Percentiles rank a stretch among this genome's conserved stretches.
phyloP scores from a whole-genome alignment of 2,329 filamentous ascomycete species.

The Xylariales sp. region DNA sequence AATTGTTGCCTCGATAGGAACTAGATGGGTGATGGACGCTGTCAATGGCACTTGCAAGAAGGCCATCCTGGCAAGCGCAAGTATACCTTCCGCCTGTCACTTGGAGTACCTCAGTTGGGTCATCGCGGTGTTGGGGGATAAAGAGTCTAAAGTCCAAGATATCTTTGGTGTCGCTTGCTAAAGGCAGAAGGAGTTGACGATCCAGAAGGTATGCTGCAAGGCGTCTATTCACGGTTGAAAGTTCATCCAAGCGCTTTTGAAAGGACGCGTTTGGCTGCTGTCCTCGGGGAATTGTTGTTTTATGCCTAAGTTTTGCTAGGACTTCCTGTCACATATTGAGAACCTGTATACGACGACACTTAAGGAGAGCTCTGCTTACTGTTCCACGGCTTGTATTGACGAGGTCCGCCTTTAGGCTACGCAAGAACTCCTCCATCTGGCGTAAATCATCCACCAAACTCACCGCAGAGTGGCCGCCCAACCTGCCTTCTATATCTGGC shows the following conservation, averaged over 20 bases:
- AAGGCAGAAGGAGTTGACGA: background rate
- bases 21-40: too few relatives aligned
- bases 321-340: background rate
- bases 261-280: background rate
- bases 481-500: background rate
- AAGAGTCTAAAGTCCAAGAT: too few relatives aligned
- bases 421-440: background rate
- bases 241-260: background rate
- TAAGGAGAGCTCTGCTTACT: background rate
- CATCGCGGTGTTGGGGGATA: background rate
- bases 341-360: background rate
- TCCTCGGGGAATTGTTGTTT: too few relatives aligned
- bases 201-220: background rate
- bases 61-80: background rate
- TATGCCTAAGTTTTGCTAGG: background rate
- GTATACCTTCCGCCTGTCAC: background rate
- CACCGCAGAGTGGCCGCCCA: background rate
- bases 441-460: background rate
- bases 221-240: background rate
- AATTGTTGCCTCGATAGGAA: too few relatives aligned
- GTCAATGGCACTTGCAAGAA: background rate
- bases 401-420: constrained; percentile 1
- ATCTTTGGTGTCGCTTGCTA: background rate
- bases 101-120: background rate
- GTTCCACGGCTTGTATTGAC: constrained; percentile 2